Conservation (phyloP, 2,329 filamentous ascomycete genomes). For the Aspergillus ochraceus region DNA sequence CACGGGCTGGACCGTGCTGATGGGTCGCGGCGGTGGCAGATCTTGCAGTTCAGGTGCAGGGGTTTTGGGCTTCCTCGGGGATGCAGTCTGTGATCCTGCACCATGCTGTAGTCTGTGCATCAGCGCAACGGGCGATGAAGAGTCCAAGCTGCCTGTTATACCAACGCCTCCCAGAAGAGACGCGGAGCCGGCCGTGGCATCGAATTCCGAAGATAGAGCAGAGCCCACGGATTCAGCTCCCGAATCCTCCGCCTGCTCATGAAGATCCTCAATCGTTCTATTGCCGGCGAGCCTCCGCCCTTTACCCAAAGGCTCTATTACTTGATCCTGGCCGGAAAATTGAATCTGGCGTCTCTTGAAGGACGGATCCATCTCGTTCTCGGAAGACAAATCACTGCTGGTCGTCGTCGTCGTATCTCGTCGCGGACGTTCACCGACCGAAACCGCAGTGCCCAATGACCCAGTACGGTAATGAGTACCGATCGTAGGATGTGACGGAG, state of each 20-base stretch:
- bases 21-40: slow-evolving; percentile 60
- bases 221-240: slow-evolving; percentile 50
- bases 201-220: slow-evolving; percentile 55
- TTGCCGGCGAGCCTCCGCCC: slow-evolving; percentile 27
- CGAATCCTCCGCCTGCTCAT: slow-evolving; percentile 49
- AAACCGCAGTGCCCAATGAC: slow-evolving; percentile 57
- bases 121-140: slow-evolving; percentile 51
- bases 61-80: slow-evolving; percentile 54
- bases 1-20: slow-evolving; percentile 58
- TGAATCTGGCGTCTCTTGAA: slow-evolving; percentile 57
- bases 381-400: slow-evolving; percentile 66
- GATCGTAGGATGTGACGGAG: slow-evolving; percentile 53
- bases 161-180: slow-evolving; percentile 57
- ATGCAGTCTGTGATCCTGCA: slow-evolving; percentile 38
- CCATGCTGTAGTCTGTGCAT: slow-evolving; percentile 41
- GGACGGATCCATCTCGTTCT: slow-evolving; percentile 60
- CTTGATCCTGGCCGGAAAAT: slow-evolving; percentile 39
- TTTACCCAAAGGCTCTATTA: slow-evolving; percentile 34
- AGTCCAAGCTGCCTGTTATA: slow-evolving; percentile 44
- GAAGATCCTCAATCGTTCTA: slow-evolving; percentile 32
- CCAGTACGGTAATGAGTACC: slow-evolving; percentile 52
- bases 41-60: slow-evolving; percentile 54
- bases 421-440: slow-evolving; percentile 54
- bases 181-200: slow-evolving; percentile 55
- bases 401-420: slow-evolving; percentile 65